phyloP scores from a whole-genome alignment of 2,329 filamentous ascomycete genomes.

The Pseudovirgaria hyperparasitica region DNA sequence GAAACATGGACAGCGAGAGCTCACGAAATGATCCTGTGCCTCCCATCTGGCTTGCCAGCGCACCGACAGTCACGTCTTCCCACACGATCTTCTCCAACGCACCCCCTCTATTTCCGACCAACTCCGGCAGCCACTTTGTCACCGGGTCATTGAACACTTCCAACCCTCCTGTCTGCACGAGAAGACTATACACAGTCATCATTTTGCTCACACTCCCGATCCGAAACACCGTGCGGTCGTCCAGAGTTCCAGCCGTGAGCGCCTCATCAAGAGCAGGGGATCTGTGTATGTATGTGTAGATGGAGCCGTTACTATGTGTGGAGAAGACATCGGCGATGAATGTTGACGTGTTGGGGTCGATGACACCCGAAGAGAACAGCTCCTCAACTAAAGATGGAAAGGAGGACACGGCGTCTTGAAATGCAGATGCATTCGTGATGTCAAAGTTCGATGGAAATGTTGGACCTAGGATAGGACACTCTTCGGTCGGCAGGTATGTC shows the following conservation, averaged over 20 bases:
- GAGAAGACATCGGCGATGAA: conserved; percentile 29
- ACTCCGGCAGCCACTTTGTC: conserved; percentile 9
- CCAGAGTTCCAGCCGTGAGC: conserved; percentile 9
- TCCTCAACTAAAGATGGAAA: conserved; percentile 1
- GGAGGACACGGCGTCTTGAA: conserved; percentile 1
- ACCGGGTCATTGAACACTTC: conserved; percentile 21
- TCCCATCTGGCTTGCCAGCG: conserved; percentile 9
- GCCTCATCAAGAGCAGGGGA: conserved; percentile 5
- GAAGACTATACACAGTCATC: conserved; percentile 29
- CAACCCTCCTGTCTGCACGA: conserved; percentile 28
- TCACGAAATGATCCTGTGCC: conserved; percentile 4
- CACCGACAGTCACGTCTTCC: conserved; percentile 10
- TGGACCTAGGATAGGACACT: conserved; percentile 2
- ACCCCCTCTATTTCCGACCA: conserved; percentile 7
- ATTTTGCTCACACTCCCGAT: conserved; percentile 36
- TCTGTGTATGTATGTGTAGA: conserved; percentile 21
- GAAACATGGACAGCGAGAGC: too few species aligned
- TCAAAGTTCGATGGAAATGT: conserved; percentile 3
- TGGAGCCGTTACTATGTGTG: conserved; percentile 15
- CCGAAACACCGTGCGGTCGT: conserved; percentile 28
- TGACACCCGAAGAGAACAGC: not conserved
- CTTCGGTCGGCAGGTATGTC: conserved; percentile 3
- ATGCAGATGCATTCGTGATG: not conserved
- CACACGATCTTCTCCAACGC: conserved; percentile 7
- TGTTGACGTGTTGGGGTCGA: conserved; percentile 1